Evolutionary conservation across 2,329 filamentous ascomycete genomes (phyloP).

Genomic region (Cyphellophora europaea): DNA sequence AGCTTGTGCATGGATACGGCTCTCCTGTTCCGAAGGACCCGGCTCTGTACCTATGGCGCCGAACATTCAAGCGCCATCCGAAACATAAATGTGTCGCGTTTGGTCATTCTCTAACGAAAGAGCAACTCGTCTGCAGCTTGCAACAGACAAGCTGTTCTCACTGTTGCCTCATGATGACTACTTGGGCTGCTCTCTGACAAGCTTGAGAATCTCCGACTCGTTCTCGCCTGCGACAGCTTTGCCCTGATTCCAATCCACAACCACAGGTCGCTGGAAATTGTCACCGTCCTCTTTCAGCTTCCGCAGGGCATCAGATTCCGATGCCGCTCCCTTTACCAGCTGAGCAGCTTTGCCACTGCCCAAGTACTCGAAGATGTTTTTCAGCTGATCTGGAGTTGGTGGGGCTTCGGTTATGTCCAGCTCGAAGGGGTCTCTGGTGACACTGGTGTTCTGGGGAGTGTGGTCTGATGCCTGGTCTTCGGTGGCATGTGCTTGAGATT

Average conservation of each 20-base stretch:
- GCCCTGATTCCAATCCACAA: slow-evolving; percentile 93
- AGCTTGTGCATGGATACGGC: too few species aligned
- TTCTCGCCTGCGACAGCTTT: slow-evolving; percentile 67
- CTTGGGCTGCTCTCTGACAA: slow-evolving; percentile 45
- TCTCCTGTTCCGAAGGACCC: too few species aligned
- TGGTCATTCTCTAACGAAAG: too few species aligned
- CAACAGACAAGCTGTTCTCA: too few species aligned
- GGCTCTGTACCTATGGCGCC: too few species aligned
- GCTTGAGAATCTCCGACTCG: slow-evolving; percentile 80
- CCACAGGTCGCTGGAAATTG: slow-evolving; percentile 67
- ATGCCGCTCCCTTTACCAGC: slow-evolving; percentile 65
- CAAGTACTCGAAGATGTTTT: slow-evolving; percentile 75
- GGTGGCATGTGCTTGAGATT: slow-evolving; percentile 57
- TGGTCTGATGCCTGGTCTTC: slow-evolving; percentile 66
- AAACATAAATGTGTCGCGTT: too few species aligned
- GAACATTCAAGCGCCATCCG: too few species aligned
- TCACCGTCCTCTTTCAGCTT: slow-evolving; percentile 62
- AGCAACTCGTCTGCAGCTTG: too few species aligned
- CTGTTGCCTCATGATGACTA: too few species aligned
- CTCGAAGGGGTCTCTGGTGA: slow-evolving; percentile 64
- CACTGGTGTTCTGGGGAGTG: slow-evolving; percentile 44
- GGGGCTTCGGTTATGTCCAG: slow-evolving; percentile 71
- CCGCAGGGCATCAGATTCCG: slow-evolving; percentile 68
- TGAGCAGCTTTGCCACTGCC: slow-evolving; percentile 52
- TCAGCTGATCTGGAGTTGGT: slow-evolving; percentile 74